phyloP scores from a whole-genome alignment of 1,139 yeast species.

The Yamadazyma pseudoaaseri region DNA sequence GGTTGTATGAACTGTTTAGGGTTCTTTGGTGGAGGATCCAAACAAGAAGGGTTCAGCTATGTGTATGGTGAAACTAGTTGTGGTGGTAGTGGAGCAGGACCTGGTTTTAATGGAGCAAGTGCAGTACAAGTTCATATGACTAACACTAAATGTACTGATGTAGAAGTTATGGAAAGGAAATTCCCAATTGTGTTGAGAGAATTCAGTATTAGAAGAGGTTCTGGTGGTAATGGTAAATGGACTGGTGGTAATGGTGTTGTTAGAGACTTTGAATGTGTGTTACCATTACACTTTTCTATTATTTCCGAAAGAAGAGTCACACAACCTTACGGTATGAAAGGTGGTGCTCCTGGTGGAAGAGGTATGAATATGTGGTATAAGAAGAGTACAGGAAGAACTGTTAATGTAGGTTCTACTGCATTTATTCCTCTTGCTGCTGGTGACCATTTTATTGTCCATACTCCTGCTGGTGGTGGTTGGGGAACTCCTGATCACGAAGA shows the following conservation, averaged over 20 bases:
- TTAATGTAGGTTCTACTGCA: too few species aligned
- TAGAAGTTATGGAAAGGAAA: slow-evolving; percentile 37
- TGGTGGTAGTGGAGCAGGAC: slow-evolving; percentile 45
- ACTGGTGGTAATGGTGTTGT: slow-evolving; percentile 33
- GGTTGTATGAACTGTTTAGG: slow-evolving; percentile 40
- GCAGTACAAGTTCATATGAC: slow-evolving; percentile 50
- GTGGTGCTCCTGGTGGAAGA: slow-evolving; percentile 46
- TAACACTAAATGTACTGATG: slow-evolving; percentile 41
- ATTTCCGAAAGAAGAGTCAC: slow-evolving; percentile 22
- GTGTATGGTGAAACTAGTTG: slow-evolving; percentile 47
- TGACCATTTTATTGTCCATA: slow-evolving; percentile 38
- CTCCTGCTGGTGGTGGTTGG: slow-evolving; percentile 60
- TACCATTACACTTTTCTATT: slow-evolving; percentile 18
- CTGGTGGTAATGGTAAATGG: slow-evolving; percentile 38
- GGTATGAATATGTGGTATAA: slow-evolving; percentile 60
- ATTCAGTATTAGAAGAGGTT: slow-evolving; percentile 27
- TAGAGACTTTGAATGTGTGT: slow-evolving; percentile 20
- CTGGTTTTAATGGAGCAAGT: slow-evolving; percentile 32
- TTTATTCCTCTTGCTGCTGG: too few species aligned
- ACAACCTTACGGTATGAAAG: slow-evolving; percentile 21
- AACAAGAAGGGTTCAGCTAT: slow-evolving; percentile 37
- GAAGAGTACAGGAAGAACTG: slow-evolving; percentile 15
- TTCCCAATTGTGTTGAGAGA: slow-evolving; percentile 34
- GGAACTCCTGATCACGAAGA: slow-evolving; percentile 8
- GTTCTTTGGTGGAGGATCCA: slow-evolving; percentile 27